Evolutionary conservation across 2,329 filamentous ascomycete species (phyloP).

Genomic region (Sphaerulina musiva): DNA sequence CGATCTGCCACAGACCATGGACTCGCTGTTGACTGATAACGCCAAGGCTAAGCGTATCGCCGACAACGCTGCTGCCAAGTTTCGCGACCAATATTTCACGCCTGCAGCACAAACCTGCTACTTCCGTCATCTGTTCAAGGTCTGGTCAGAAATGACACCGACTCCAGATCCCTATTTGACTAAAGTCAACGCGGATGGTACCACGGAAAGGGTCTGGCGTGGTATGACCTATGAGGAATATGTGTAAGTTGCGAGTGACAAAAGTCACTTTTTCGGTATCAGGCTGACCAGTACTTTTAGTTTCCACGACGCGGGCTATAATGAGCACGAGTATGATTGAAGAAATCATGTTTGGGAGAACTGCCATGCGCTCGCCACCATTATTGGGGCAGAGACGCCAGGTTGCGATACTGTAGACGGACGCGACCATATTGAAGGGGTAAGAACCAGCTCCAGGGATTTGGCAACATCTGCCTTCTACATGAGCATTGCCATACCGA

Average conservation of each 20-base stretch:
- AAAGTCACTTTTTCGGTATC: not conserved
- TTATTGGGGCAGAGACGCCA: too few relatives aligned
- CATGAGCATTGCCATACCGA: too few relatives aligned
- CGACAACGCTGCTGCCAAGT: constrained; percentile 21
- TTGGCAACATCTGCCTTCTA: too few relatives aligned
- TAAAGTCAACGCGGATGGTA: constrained; percentile 16
- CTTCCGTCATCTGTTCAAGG: constrained; percentile 29
- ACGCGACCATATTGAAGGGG: too few relatives aligned
- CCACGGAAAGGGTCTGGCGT: constrained; percentile 20
- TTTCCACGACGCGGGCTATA: constrained; percentile 16
- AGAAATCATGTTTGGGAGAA: not conserved
- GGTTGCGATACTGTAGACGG: too few relatives aligned
- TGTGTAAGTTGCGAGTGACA: constrained; percentile 17
- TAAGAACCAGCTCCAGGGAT: too few relatives aligned
- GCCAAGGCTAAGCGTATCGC: constrained; percentile 24
- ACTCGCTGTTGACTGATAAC: constrained; percentile 23
- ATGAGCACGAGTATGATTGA: constrained; percentile 8
- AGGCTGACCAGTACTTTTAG: constrained; percentile 4
- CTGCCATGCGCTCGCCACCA: not conserved
- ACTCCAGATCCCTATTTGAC: constrained; percentile 21
- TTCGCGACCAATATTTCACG: constrained; percentile 24
- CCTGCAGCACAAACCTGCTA: constrained; percentile 31
- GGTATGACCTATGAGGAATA: constrained; percentile 29
- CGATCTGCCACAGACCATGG: constrained; percentile 26
- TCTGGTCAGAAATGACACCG: constrained; percentile 30